Evolutionary conservation across 192 early-diverging fungal species (phyloP), one percentile per base, ranked within the genome.

Genomic region (Rhizoclosmatium globosum): DNA sequence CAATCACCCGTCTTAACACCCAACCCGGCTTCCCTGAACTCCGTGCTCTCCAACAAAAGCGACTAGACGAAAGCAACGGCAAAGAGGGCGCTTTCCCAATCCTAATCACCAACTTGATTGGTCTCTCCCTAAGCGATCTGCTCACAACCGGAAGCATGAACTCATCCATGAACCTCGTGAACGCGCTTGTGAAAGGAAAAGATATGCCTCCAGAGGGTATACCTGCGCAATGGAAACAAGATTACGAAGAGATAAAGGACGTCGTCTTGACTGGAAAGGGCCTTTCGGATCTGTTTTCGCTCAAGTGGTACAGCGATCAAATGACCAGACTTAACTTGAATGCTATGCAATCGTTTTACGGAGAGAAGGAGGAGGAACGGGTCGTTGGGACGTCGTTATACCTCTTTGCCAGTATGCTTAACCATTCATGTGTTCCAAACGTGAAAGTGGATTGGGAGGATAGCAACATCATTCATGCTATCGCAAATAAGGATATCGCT

Each of bases 251-350:
- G 13, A 76, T 76, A 7, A 53, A 56, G 38, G 13, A 47, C 46
- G 74, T 67, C 21, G 4, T 76, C 42, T 56, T 68, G 45, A 41
- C 39, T 6, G 73, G 60, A 23, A 74, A 74, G 42, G 73, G 73
- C 44, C 60, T 74, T 9, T 42, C 43, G 4, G 73, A 74, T 45
- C 11, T 74, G 73, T 74, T 74, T 47, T 45, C 73, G 41, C 39
- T 74, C 7, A 45, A 19, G 4, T 74, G 73, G 73, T 74, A 74
- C 46, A n/a, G 39, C 2, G 56, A 50, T 23, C 73, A 74, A 74
- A 64, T 74, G 59, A 74, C 56, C 38, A 57, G 73, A 13, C 44
- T 74, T 38, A 74, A 74, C n/a, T 47, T 76, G 64, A 76, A 76
- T 56, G 7, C 74, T 2, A 62, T 76, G 39, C 48, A 71, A 42